Percentiles rank a stretch among this genome's conserved stretches.
Evolutionary conservation across 192 early-diverging fungal genomes (phyloP).

Genomic region (Coemansia sp.): DNA sequence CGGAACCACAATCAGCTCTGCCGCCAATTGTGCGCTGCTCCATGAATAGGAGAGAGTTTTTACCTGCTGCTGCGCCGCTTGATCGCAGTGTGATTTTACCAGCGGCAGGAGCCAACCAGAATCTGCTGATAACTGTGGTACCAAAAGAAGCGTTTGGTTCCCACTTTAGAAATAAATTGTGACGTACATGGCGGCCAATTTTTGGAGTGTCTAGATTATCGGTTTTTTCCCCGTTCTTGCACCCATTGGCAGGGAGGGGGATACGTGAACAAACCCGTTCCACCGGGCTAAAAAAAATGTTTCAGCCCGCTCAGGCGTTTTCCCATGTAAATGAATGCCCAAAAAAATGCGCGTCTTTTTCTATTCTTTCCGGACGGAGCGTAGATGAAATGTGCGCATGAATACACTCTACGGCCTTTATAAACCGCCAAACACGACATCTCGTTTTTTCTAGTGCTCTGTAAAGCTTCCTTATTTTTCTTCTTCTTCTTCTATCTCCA

Average conservation of each 20-base stretch:
- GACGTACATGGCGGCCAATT: constrained; percentile 8
- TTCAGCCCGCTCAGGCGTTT: constrained; percentile 4
- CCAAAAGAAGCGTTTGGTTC: not conserved
- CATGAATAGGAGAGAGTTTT: not conserved
- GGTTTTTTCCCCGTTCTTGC: constrained; percentile 6
- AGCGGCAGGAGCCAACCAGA: constrained; percentile 6
- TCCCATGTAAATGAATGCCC: constrained; percentile 7
- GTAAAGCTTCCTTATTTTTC: not conserved
- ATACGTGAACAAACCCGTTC: constrained; percentile 1
- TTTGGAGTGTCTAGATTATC: not conserved
- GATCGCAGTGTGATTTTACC: constrained; percentile 6
- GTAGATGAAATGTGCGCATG: constrained; percentile 6
- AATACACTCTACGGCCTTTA: not conserved
- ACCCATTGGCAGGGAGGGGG: constrained; percentile 4
- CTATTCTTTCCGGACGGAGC: constrained; percentile 7
- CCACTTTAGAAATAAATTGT: not conserved
- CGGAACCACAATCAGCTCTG: constrained; percentile 19
- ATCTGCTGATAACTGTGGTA: constrained; percentile 7
- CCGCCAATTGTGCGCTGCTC: constrained; percentile 2
- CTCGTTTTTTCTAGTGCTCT: too few species aligned
- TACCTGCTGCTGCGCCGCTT: too few species aligned
- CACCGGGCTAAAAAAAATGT: constrained; percentile 11
- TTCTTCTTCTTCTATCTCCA: not conserved
- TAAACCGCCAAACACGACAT: not conserved
- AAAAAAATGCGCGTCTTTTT: constrained; percentile 5